Evolutionary conservation across 192 early-diverging fungal species (phyloP).

Genomic region (Rhizophagus clarus): DNA sequence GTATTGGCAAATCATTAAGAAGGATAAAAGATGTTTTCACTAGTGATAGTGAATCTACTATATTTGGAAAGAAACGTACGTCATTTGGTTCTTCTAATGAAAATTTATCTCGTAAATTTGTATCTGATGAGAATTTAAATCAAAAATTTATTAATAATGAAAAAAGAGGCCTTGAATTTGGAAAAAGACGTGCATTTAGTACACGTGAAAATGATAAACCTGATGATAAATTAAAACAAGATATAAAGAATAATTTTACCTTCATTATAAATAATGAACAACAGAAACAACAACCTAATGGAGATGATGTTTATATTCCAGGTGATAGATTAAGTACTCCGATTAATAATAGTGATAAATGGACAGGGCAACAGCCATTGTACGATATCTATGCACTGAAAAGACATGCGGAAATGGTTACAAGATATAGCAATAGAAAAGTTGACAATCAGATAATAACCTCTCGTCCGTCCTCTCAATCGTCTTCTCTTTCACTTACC

Average conservation of each 20-base stretch:
- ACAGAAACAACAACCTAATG: not conserved
- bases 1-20: conserved; percentile 18
- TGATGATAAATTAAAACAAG: conserved; percentile 5
- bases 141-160: conserved; percentile 1
- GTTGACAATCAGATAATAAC: not conserved
- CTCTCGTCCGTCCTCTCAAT: conserved; percentile 23
- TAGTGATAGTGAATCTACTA: conserved; percentile 14
- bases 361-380: not conserved
- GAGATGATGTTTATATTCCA: not conserved
- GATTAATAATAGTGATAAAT: not conserved
- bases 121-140: conserved; percentile 26
- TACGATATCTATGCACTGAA: conserved; percentile 31
- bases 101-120: conserved; percentile 23
- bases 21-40: conserved; percentile 28
- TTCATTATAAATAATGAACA: conserved; percentile 1
- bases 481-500: not conserved
- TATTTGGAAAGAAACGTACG: conserved; percentile 6
- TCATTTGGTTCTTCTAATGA: conserved; percentile 1
- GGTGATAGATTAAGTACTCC: not conserved
- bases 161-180: not conserved
- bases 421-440: conserved; percentile 23
- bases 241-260: not conserved
- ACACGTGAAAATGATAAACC: not conserved
- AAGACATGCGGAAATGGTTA: conserved; percentile 27
- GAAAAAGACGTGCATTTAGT: conserved; percentile 5